Base-by-base conservation (phyloP, 257 asterid species). In the Solanum chilense region DNA sequence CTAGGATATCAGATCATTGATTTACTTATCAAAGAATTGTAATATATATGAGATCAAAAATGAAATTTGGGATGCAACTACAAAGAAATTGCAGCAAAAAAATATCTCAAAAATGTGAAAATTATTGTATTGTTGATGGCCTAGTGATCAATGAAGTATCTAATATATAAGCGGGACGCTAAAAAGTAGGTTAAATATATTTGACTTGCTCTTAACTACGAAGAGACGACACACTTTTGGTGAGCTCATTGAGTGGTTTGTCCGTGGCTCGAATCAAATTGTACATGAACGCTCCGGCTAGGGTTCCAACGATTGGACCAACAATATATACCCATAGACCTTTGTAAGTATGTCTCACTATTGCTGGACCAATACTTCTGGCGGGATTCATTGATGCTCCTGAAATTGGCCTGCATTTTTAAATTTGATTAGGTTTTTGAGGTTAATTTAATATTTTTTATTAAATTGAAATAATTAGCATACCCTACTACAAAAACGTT, bases 311-410 rank as follows among this genome's bases (percentile, higher is more conserved):
- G 0, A 90, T 14, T 60, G 99, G 98, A 23, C 98, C 99, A 13
- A 92, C 3, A 12, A 94, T 39, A 52, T 96, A 95, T 20, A 92
- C 88, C 98, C 98, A 95, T 1, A 95, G 70, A 15, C 94, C 95
- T 88, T 85, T 90, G 68, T 78, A 94, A 9, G 86, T 85, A 14
- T 86, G 91, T 27, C 84, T 93, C 75, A 94, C 96, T 4, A 95
- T 23, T 75, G 98, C 99, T 25, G 99, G 99, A 2, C 97, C 99
- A 75, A 96, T 81, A 85, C 97, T 96, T 90, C 98, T 90, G 20
- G 99, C 98, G 41, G 98, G 99, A 88, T 96, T 96, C 99, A 96
- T 95, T 1, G 98, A 96, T 6, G 98, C 98, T 42, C 99, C 99
- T 9, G 99, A 95, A 58, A 94, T 89, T 6, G 96, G 98, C 90